Evolutionary conservation across 1,284 basidiomycete species (phyloP).

Genomic region (Earliella scabrosa): DNA sequence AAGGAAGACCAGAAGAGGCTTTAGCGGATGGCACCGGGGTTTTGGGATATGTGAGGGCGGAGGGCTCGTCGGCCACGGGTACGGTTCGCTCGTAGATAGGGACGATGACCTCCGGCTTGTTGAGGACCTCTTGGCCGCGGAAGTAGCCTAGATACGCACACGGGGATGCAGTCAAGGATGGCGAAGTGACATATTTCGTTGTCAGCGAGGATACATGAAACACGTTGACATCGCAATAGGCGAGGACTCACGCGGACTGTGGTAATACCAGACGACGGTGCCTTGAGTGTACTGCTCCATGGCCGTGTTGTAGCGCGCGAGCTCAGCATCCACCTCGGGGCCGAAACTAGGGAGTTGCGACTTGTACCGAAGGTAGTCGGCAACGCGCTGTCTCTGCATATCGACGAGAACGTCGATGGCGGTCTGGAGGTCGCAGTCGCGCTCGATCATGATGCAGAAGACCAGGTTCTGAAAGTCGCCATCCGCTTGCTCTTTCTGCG

Average conservation of each 20-base stretch:
- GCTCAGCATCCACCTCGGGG: conserved; percentile 41
- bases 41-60: too few species aligned
- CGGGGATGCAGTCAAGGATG: too few species aligned
- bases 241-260: conserved; percentile 38
- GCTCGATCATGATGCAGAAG: conserved; percentile 50
- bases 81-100: conserved; percentile 25
- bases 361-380: conserved; percentile 44
- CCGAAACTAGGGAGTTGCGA: conserved; percentile 47
- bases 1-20: too few species aligned
- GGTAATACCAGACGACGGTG: conserved; percentile 51
- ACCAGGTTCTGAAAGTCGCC: conserved; percentile 55
- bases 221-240: conserved; percentile 21
- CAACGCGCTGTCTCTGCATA: conserved; percentile 45
- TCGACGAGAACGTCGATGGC: conserved; percentile 46
- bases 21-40: too few species aligned
- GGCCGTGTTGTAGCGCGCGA: conserved; percentile 42
- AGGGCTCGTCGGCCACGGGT: too few species aligned
- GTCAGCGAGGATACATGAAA: background rate
- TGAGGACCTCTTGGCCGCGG: conserved; percentile 25
- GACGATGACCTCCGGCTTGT: conserved; percentile 22
- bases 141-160: conserved; percentile 23
- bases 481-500: conserved; percentile 53
- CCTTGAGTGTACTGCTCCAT: conserved; percentile 54
- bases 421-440: conserved; percentile 45
- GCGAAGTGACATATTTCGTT: too few species aligned